Evolutionary conservation across 805 yeast genomes (phyloP).

Genomic region (Hanseniaspora clermontiae): DNA sequence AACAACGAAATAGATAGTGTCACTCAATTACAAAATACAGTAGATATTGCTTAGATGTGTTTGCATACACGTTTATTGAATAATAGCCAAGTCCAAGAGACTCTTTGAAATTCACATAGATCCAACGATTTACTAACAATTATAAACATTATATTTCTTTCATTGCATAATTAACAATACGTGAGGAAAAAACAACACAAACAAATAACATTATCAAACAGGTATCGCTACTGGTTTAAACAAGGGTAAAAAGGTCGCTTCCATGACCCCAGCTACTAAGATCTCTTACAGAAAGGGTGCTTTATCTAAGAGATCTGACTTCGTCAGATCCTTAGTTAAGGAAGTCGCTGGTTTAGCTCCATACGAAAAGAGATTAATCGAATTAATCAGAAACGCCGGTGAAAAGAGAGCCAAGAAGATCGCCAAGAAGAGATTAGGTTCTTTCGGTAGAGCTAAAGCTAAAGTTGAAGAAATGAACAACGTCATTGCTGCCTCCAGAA

Average conservation of each 20-base stretch:
- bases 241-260: constrained; percentile 96
- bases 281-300: constrained; percentile 95
- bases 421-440: constrained; percentile 99
- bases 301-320: constrained; percentile 85
- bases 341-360: constrained; percentile 99
- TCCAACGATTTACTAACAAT: constrained; percentile 12
- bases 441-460: constrained; percentile 98
- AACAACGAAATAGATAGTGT: too few species aligned
- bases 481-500: constrained; percentile 94
- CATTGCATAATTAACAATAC: not conserved
- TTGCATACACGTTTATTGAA: not conserved
- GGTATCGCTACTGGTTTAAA: constrained; percentile 97
- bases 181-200: not conserved
- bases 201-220: constrained; percentile 19
- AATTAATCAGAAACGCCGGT: constrained; percentile 99
- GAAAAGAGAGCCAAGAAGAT: constrained; percentile 99
- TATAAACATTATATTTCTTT: not conserved
- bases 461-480: constrained; percentile 98
- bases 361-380: constrained; percentile 98
- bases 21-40: too few species aligned
- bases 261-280: constrained; percentile 74
- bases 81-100: not conserved
- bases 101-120: not conserved
- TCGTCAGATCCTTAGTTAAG: constrained; percentile 88
- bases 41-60: not conserved